A percentile compares a stretch with the other conserved stretches of the same genome.
Conservation (phyloP, 345 rosid species). For the Gossypium arboreum region DNA sequence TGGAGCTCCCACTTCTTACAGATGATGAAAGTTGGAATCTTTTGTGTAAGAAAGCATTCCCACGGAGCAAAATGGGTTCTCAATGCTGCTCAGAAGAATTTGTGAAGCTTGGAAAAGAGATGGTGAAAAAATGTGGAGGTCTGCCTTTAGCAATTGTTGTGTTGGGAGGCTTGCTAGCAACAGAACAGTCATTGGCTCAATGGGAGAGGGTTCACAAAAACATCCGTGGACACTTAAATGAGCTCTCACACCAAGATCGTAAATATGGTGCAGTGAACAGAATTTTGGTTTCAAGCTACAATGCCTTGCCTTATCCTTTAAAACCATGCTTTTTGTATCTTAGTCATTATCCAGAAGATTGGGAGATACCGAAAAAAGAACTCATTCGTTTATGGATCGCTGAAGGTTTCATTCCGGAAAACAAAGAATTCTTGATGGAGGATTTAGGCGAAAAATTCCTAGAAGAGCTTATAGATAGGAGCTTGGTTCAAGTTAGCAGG, state of each 20-base stretch:
- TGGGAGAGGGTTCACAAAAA: not conserved
- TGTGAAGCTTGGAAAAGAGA: constrained; percentile 3
- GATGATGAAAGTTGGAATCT: constrained; percentile 11
- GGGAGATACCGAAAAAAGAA: constrained; percentile 2
- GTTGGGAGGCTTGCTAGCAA: constrained; percentile 10
- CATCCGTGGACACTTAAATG: not conserved
- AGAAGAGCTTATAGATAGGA: constrained; percentile 21
- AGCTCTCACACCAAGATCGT: not conserved
- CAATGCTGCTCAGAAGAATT: not conserved
- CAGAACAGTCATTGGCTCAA: not conserved
- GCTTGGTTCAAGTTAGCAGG: constrained; percentile 15
- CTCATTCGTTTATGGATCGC: not conserved
- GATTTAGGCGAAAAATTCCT: constrained; percentile 22
- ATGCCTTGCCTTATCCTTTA: constrained; percentile 27
- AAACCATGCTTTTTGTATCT: constrained; percentile 33
- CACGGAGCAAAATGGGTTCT: not conserved
- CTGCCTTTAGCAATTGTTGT: constrained; percentile 22
- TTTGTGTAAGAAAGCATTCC: not conserved
- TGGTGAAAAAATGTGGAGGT: constrained; percentile 19
- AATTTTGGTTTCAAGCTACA: constrained; percentile 28
- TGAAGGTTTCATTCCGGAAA: constrained; percentile 14
- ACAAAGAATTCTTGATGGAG: constrained; percentile 6
- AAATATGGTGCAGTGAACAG: not conserved
- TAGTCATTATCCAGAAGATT: constrained; percentile 24
- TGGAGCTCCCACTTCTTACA: not conserved